These are phyloP conservation scores for Pyrenochaeta sp. DNA, from an alignment of 2,329 filamentous ascomycete species.

Conservation along the genomic window DNA sequence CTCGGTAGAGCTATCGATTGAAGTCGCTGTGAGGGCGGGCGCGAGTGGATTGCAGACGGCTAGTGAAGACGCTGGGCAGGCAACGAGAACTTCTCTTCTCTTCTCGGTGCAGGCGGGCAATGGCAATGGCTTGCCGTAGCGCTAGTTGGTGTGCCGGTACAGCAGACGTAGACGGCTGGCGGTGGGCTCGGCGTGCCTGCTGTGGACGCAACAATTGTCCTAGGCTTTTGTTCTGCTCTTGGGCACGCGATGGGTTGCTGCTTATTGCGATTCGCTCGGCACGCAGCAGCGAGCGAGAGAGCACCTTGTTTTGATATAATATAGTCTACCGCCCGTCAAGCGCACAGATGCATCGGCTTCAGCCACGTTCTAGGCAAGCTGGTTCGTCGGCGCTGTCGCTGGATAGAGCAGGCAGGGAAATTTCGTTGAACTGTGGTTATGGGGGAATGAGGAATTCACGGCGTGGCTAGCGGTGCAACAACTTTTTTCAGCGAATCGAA, in stretches of 20 bases:
- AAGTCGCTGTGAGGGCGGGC: not conserved
- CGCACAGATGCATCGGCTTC: slow-evolving; percentile 20
- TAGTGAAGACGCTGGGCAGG: slow-evolving; percentile 6
- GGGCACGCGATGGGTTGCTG: slow-evolving; percentile 18
- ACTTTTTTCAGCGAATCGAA: slow-evolving; percentile 25
- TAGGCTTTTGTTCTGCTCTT: slow-evolving; percentile 18
- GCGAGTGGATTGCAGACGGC: slow-evolving; percentile 6
- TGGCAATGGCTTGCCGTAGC: slow-evolving; percentile 27
- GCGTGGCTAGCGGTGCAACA: slow-evolving; percentile 21
- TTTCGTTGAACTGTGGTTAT: slow-evolving; percentile 22
- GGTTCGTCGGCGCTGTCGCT: slow-evolving; percentile 31
- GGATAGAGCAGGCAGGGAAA: slow-evolving; percentile 28
- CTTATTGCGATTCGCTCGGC: slow-evolving; percentile 9
- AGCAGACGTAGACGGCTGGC: not conserved
- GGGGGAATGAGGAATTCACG: slow-evolving; percentile 18
- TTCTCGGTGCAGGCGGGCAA: slow-evolving; percentile 19
- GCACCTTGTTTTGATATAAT: slow-evolving; percentile 1
- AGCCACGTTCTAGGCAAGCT: slow-evolving; percentile 25
- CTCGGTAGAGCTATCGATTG: not conserved
- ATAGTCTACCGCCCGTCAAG: not conserved
- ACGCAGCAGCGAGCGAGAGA: slow-evolving; percentile 7
- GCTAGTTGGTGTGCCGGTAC: slow-evolving; percentile 8
- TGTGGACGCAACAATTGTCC: slow-evolving; percentile 12
- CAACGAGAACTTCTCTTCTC: not conserved
- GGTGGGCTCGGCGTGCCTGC: slow-evolving; percentile 7